Evolutionary conservation across 805 yeast genomes (phyloP), one percentile per base, ranked within the genome.

Genomic region (Candida argentea): DNA sequence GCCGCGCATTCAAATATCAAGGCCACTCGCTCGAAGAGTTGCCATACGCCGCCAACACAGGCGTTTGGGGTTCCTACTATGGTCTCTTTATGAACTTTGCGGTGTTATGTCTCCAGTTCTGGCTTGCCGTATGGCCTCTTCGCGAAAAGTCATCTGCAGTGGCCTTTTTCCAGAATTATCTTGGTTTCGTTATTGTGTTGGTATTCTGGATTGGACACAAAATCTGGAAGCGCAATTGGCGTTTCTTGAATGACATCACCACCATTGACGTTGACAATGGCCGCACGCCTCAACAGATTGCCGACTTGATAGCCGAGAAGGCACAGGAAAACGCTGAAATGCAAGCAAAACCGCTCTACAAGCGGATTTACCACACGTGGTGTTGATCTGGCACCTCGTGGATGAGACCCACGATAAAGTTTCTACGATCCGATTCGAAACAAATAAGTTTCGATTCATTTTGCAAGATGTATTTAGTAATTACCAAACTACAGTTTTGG

Each of bases 31-130:
- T 58, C 14, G 53, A 48, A 4, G 77, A 73, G 23, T 55, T 76
- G 27, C 80, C 79, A 1, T 76, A 64, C 48, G 49, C 48, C 27
- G 57, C 78, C 20, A 40, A 54, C n/a, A 73, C 73, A 5, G 75
- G 73, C 16, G 33, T 55, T 3, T 28, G 31, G 34, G 62, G 62
- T 7, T 44, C 54, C 2, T 39, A 37, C 27, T 52, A 50, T 33
- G 46, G 52, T 3, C 34, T 44, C 13, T 14, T 46, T 7, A 43
- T 51, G 35, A 43, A 52, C 16, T 25, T 55, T 16, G 40, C 45
- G 13, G 54, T 55, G 6, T 35, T 55, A 20, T 37, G 42, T 6
- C 44, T 55, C 26, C 59, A 55, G 37, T 55, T 55, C 36, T 55
- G 62, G 62, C 37, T 46, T 14, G 42, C 59, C 1, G 43, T 55